Percentiles rank a stretch among this genome's conserved stretches.
phyloP scores from a whole-genome alignment of 2,329 filamentous ascomycete genomes.

The Fusarium pininemorale region DNA sequence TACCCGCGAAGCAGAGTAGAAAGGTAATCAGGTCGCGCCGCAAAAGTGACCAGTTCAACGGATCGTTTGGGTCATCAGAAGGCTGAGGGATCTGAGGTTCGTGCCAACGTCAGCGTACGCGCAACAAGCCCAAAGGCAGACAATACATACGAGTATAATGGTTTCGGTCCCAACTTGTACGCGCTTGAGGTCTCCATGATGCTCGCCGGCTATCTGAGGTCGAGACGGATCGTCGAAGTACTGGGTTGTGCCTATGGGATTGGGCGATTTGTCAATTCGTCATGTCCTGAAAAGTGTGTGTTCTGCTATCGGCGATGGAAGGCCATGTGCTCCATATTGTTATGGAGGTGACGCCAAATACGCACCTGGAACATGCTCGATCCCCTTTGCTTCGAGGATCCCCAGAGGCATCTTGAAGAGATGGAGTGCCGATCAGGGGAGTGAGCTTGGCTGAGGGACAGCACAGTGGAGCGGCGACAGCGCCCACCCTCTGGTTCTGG shows the following conservation, averaged over 20 bases:
- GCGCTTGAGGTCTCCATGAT: slow-evolving; percentile 70
- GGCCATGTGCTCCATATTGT: background rate
- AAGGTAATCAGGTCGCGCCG: slow-evolving; percentile 82
- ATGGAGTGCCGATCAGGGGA: slow-evolving; percentile 7
- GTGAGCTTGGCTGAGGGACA: slow-evolving; percentile 5
- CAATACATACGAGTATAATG: slow-evolving; percentile 79
- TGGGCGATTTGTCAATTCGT: slow-evolving; percentile 20
- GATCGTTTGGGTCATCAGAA: slow-evolving; percentile 90
- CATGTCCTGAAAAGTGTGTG: background rate
- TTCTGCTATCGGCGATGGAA: background rate
- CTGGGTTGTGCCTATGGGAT: slow-evolving; percentile 63
- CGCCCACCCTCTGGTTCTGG: slow-evolving; percentile 9
- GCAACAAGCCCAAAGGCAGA: background rate
- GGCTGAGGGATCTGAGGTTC: slow-evolving; percentile 74
- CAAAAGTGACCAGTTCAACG: slow-evolving; percentile 86
- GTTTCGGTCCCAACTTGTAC: slow-evolving; percentile 72
- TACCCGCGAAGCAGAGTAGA: slow-evolving; percentile 79
- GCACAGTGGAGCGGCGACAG: slow-evolving; percentile 21
- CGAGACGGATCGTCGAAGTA: slow-evolving; percentile 69
- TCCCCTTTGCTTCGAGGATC: slow-evolving; percentile 73
- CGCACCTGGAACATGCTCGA: slow-evolving; percentile 79
- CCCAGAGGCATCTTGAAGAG: slow-evolving; percentile 62
- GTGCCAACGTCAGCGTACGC: slow-evolving; percentile 17
- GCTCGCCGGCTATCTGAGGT: slow-evolving; percentile 54
- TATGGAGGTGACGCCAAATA: background rate